Conservation (phyloP, 345 rosid genomes). For the Eucalyptus sp. region DNA sequence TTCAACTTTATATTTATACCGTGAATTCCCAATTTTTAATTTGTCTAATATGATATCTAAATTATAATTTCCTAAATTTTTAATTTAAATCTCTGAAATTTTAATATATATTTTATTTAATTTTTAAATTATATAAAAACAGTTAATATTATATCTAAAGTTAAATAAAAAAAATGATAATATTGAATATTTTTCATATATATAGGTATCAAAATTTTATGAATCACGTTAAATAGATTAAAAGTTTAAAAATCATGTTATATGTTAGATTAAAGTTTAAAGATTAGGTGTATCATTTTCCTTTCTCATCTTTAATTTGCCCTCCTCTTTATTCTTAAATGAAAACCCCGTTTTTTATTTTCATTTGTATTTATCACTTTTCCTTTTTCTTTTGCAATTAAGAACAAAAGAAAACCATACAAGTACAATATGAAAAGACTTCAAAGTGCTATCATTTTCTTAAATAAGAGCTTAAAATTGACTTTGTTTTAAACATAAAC, state of each 20-base stretch:
- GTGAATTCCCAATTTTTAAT: too few relatives aligned
- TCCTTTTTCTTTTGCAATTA: neutral
- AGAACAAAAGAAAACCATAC: neutral
- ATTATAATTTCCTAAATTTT: too few relatives aligned
- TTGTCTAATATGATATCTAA: neutral
- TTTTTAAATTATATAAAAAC: too few relatives aligned
- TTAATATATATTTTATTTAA: too few relatives aligned
- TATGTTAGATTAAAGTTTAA: rapidly evolving
- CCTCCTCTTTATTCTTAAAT: neutral
- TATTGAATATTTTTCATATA: too few relatives aligned
- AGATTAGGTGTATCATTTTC: too few relatives aligned
- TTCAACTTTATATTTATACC: neutral
- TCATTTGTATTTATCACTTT: neutral
- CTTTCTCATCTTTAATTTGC: neutral
- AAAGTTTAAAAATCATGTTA: rapidly evolving
- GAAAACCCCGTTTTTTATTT: neutral
- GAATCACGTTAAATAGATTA: too few relatives aligned
- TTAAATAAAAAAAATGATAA: too few relatives aligned
- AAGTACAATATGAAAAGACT: neutral
- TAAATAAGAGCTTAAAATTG: rapidly evolving
- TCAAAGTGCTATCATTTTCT: rapidly evolving
- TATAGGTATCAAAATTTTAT: rapidly evolving
- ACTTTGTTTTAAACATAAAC: too few relatives aligned
- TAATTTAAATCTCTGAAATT: too few relatives aligned
- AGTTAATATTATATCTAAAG: rapidly evolving